Evolutionary conservation across 2,329 filamentous ascomycete genomes (phyloP).

Genomic region (Alternaria sp.): DNA sequence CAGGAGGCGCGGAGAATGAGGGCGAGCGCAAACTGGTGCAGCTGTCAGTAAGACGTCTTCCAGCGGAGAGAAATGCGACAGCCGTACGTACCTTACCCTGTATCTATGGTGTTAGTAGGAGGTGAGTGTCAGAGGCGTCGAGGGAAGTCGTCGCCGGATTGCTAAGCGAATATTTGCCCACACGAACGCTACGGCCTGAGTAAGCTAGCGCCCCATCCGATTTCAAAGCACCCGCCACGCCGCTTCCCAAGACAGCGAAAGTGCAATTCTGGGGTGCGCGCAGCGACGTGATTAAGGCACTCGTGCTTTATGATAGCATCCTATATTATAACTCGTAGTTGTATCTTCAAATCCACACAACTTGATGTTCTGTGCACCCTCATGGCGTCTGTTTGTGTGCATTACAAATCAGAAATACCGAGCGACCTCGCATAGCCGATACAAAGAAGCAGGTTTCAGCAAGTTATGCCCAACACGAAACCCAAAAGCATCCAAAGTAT

Average conservation of each 20-base stretch:
- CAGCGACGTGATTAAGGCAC: neutral
- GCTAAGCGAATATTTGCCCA: slow-evolving; percentile 17
- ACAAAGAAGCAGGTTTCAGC: neutral
- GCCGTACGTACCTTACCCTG: slow-evolving; percentile 40
- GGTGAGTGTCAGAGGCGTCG: slow-evolving; percentile 24
- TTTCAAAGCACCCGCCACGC: slow-evolving; percentile 14
- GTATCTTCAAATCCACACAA: neutral
- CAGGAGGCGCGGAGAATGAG: slow-evolving; percentile 12
- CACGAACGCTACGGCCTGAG: slow-evolving; percentile 8
- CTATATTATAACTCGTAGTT: neutral
- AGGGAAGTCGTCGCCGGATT: slow-evolving; percentile 23
- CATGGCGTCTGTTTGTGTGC: neutral
- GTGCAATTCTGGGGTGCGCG: slow-evolving; percentile 3
- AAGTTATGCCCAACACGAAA: neutral
- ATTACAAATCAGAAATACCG: neutral
- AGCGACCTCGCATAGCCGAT: neutral
- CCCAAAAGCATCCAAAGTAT: neutral
- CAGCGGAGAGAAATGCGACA: slow-evolving; percentile 11
- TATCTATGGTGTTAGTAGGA: slow-evolving; percentile 35
- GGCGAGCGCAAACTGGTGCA: slow-evolving; percentile 15
- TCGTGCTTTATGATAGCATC: neutral
- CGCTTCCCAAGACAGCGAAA: neutral
- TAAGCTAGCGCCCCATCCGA: slow-evolving; percentile 19
- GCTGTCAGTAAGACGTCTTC: slow-evolving; percentile 17
- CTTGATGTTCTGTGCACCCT: neutral